Percentiles rank a stretch among this genome's conserved stretches.
These are phyloP conservation scores for Lepiota brunneoincarnata DNA, from an alignment of 768 basidiomycete genomes.

Conservation along the genomic window DNA sequence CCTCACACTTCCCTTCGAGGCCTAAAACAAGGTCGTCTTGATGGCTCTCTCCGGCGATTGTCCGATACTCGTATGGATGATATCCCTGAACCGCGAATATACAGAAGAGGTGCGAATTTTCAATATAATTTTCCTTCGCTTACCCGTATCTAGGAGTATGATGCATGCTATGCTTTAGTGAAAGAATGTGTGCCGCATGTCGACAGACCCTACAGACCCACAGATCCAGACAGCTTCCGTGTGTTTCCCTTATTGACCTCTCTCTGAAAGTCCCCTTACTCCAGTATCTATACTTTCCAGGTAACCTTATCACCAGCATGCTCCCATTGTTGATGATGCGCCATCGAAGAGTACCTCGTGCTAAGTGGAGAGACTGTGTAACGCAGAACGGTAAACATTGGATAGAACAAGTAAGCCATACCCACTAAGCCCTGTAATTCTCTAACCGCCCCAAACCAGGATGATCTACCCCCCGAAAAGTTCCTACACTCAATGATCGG, in stretches of 20 bases:
- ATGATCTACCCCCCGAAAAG: constrained; percentile 62
- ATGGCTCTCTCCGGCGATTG: constrained; percentile 33
- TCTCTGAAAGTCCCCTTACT: not conserved
- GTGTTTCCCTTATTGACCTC: constrained; percentile 25
- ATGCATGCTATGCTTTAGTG: constrained; percentile 60
- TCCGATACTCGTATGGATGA: constrained; percentile 79
- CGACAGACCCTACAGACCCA: constrained; percentile 50
- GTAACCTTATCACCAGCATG: constrained; percentile 69
- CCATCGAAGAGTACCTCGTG: constrained; percentile 72
- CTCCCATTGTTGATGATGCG: constrained; percentile 84
- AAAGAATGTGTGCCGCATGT: constrained; percentile 59
- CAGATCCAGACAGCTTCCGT: constrained; percentile 67
- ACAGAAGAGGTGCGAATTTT: constrained; percentile 50
- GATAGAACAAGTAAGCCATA: constrained; percentile 77
- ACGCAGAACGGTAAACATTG: constrained; percentile 70
- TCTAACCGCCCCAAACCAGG: constrained; percentile 38
- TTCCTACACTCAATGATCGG: constrained; percentile 78
- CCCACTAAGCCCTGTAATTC: not conserved
- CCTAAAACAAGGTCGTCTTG: no score
- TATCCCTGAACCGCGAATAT: constrained; percentile 74
- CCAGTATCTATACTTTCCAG: constrained; percentile 33
- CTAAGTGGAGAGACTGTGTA: constrained; percentile 67
- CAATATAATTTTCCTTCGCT: not conserved
- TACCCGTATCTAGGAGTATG: constrained; percentile 59
- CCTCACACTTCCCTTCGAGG: no score